phyloP scores from a whole-genome alignment of 1,284 basidiomycete genomes.

The Stygiomarasmius scandens region DNA sequence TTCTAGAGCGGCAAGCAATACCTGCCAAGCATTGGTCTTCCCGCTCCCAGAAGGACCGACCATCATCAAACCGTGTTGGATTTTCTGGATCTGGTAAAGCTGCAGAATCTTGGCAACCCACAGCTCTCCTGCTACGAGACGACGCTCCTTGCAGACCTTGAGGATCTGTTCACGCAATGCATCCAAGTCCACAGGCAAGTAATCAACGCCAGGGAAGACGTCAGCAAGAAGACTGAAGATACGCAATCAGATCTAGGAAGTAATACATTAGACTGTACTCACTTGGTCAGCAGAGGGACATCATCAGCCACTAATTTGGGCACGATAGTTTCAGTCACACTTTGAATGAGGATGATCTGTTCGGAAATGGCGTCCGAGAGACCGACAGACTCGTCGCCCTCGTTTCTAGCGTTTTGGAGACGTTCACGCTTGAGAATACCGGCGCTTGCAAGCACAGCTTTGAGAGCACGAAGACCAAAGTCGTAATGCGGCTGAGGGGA shows the following conservation, averaged over 20 bases:
- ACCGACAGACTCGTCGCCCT: slow-evolving; percentile 48
- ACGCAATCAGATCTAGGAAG: neutral
- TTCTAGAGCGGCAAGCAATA: slow-evolving; percentile 89
- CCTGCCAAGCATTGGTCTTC: slow-evolving; percentile 97
- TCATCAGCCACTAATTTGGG: slow-evolving; percentile 98
- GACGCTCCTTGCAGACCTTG: slow-evolving; percentile 86
- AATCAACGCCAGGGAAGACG: slow-evolving; percentile 96
- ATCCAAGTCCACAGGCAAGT: slow-evolving; percentile 87
- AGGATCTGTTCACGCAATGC: slow-evolving; percentile 83
- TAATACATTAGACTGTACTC: slow-evolving; percentile 20
- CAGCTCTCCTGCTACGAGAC: slow-evolving; percentile 82
- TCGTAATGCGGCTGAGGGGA: slow-evolving; percentile 99
- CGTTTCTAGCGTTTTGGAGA: slow-evolving; percentile 56
- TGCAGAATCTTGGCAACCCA: slow-evolving; percentile 98
- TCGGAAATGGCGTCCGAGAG: slow-evolving; percentile 80
- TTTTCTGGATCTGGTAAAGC: slow-evolving; percentile 99
- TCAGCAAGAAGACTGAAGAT: slow-evolving; percentile 83
- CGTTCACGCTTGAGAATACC: slow-evolving; percentile 97
- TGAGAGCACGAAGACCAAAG: slow-evolving; percentile 97
- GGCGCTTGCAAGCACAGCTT: slow-evolving; percentile 94
- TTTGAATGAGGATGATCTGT: slow-evolving; percentile 97
- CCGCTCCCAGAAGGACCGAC: slow-evolving; percentile 97
- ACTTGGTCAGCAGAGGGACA: slow-evolving; percentile 92
- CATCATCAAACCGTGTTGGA: slow-evolving; percentile 99
- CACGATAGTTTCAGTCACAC: slow-evolving; percentile 98